Evolutionary conservation across 345 rosid genomes (phyloP).

Genomic region (Linum usitatissimum): DNA sequence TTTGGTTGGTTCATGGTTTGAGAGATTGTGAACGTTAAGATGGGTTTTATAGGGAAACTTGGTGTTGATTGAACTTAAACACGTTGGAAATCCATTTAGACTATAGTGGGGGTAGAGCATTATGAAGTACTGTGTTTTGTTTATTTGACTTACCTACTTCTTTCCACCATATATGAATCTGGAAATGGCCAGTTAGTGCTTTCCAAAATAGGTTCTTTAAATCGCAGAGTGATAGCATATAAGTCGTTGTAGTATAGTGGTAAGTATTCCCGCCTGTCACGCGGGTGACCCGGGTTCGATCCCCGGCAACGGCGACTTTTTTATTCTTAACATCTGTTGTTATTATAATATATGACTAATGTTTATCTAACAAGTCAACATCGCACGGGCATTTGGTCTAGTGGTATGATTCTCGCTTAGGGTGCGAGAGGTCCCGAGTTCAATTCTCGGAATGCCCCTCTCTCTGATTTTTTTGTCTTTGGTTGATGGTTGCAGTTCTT

Average conservation of each 20-base stretch:
- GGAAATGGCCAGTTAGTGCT: conserved; percentile 19
- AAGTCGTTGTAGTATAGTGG: conserved; percentile 70
- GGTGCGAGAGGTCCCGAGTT: conserved; percentile 31
- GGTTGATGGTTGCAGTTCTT: too few relatives aligned
- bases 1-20: not conserved
- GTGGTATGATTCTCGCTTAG: conserved; percentile 93
- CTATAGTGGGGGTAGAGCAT: conserved; percentile 55
- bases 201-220: not conserved
- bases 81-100: conserved; percentile 22
- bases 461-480: too few relatives aligned
- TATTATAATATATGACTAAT: too few relatives aligned
- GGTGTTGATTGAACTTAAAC: conserved; percentile 4
- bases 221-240: not conserved
- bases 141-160: conserved; percentile 40
- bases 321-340: too few relatives aligned
- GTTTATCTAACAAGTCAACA: too few relatives aligned
- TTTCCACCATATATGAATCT: conserved; percentile 15
- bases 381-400: conserved; percentile 80
- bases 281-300: conserved; percentile 97
- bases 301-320: conserved; percentile 75
- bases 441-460: conserved; percentile 16
- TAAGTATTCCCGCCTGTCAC: conserved; percentile 89
- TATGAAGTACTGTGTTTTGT: conserved; percentile 14
- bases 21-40: not conserved
- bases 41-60: not conserved